Conservation (phyloP, 495 filamentous ascomycete genomes). For the Neurospora tetrasperma region DNA sequence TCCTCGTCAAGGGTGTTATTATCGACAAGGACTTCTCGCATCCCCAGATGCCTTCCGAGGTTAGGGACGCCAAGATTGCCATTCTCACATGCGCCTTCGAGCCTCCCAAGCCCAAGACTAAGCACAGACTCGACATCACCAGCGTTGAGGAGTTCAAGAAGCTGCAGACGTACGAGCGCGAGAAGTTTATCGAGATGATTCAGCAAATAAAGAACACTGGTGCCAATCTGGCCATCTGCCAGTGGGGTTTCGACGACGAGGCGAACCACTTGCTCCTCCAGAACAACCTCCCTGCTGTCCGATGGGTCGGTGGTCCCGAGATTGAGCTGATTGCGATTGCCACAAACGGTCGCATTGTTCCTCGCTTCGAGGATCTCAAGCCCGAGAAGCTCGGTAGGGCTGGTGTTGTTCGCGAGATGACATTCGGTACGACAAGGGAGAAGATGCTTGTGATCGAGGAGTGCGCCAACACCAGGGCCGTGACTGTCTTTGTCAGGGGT, state of each 20-base stretch:
- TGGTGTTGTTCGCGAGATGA: conserved; percentile 86
- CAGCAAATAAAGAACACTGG: conserved; percentile 94
- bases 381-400: conserved; percentile 83
- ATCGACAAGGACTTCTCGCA: conserved; percentile 99
- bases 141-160: conserved; percentile 96
- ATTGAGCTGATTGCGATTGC: conserved; percentile 98
- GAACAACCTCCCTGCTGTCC: conserved; percentile 88
- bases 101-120: conserved; percentile 99
- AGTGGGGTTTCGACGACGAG: conserved; percentile 99
- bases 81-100: conserved; percentile 98
- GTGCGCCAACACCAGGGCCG: conserved; percentile 93
- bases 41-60: conserved; percentile 95
- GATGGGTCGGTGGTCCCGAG: conserved; percentile 97
- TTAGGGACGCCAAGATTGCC: conserved; percentile 88
- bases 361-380: conserved; percentile 89
- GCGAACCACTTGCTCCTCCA: conserved; percentile 94
- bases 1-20: conserved; percentile 95
- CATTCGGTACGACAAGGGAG: conserved; percentile 92
- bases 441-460: conserved; percentile 99
- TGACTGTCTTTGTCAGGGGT: conserved; percentile 90
- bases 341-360: conserved; percentile 94
- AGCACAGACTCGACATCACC: conserved; percentile 98
- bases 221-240: conserved; percentile 95
- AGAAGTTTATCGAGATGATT: conserved; percentile 98
- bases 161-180: conserved; percentile 85